phyloP scores from a whole-genome alignment of 176 grass and related monocot genomes.

The Eragrostis nindensis region DNA sequence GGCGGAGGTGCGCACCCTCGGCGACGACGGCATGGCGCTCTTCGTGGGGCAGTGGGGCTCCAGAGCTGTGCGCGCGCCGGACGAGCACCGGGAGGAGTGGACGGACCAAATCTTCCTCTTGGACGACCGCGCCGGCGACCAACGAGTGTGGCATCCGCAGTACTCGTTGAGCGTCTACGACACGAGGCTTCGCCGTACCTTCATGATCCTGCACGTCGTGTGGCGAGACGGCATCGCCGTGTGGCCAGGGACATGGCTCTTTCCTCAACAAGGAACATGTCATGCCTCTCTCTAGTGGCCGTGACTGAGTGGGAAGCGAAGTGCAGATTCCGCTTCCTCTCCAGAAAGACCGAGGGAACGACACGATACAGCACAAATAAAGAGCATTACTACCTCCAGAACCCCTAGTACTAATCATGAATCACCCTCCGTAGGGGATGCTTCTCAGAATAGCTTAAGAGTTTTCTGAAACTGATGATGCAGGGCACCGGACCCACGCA shows the following conservation, averaged over 20 bases:
- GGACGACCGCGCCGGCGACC: not conserved
- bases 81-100: not conserved
- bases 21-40: not conserved
- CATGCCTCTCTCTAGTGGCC: too few relatives aligned
- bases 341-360: too few relatives aligned
- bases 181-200: not conserved
- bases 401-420: too few relatives aligned
- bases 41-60: constrained; percentile 13
- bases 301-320: too few relatives aligned
- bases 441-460: not conserved
- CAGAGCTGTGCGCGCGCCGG: not conserved
- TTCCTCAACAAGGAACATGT: not conserved
- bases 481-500: not conserved
- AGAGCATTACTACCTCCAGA: too few relatives aligned
- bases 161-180: constrained; percentile 2
- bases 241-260: not conserved
- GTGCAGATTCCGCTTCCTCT: too few relatives aligned
- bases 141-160: not conserved
- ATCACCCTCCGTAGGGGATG: not conserved
- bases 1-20: not conserved
- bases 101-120: constrained; percentile 1
- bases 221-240: not conserved
- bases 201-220: not conserved
- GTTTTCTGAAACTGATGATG: not conserved
- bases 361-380: too few relatives aligned